phyloP scores from a whole-genome alignment of 768 basidiomycete genomes.

The Pisolithus sp. region DNA sequence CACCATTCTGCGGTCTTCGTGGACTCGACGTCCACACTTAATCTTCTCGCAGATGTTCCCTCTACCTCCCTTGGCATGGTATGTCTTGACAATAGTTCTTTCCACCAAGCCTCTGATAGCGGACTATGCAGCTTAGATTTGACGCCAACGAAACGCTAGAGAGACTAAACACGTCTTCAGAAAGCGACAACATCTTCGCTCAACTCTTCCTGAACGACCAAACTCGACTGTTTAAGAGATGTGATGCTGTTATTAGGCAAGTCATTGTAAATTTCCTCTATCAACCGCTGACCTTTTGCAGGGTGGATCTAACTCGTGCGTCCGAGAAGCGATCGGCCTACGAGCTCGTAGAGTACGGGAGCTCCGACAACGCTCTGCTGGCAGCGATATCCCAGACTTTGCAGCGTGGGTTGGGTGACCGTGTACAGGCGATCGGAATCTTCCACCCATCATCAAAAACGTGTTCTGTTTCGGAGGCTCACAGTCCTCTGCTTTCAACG shows the following conservation, averaged over 20 bases:
- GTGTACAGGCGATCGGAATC: constrained; percentile 59
- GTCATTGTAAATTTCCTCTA: constrained; percentile 11
- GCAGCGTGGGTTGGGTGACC: constrained; percentile 65
- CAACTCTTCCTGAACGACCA: constrained; percentile 70
- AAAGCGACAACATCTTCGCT: constrained; percentile 57
- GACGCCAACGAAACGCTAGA: constrained; percentile 75
- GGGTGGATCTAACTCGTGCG: constrained; percentile 41
- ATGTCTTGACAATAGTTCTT: constrained; percentile 12
- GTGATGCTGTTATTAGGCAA: constrained; percentile 67
- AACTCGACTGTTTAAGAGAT: constrained; percentile 56
- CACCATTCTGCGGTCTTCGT: constrained; percentile 60
- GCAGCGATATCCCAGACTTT: constrained; percentile 45
- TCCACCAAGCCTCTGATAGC: neutral
- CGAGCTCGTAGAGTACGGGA: constrained; percentile 47
- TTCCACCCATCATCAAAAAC: constrained; percentile 44
- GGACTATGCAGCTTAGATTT: constrained; percentile 50
- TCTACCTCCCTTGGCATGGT: constrained; percentile 75
- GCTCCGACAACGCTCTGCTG: constrained; percentile 48
- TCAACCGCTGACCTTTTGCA: constrained; percentile 20
- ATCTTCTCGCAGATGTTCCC: constrained; percentile 72
- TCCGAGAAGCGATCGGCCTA: constrained; percentile 40
- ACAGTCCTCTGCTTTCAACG: constrained; percentile 42
- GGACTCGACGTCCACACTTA: constrained; percentile 70
- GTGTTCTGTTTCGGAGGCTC: constrained; percentile 47
- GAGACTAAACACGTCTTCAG: constrained; percentile 42